Evolutionary conservation across 257 asterid genomes (phyloP).

Genomic region (Solanum clarkiae): DNA sequence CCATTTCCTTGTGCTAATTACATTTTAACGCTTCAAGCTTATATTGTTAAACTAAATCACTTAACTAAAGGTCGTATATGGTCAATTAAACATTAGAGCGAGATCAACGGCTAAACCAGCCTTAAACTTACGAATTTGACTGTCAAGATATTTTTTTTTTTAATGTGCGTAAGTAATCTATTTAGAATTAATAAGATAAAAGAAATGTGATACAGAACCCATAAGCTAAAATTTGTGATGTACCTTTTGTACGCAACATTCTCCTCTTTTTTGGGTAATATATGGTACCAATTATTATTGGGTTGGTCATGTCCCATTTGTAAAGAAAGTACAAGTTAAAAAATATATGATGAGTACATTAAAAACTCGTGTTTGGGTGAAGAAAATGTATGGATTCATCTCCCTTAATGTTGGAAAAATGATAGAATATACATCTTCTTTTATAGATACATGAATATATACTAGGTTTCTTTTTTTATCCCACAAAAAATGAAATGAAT

Average conservation of each 20-base stretch:
- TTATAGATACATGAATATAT: not conserved
- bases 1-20: not conserved
- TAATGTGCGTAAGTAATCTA: not conserved
- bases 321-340: not conserved
- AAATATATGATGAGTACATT: not conserved
- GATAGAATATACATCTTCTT: not conserved
- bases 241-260: fast-evolving
- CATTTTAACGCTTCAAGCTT: too few relatives aligned
- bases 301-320: not conserved
- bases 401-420: not conserved
- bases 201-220: not conserved
- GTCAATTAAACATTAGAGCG: not conserved
- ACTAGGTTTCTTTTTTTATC: not conserved
- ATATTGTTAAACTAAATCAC: too few relatives aligned
- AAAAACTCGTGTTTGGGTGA: not conserved
- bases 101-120: not conserved
- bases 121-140: not conserved
- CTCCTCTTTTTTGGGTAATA: not conserved
- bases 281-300: not conserved
- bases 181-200: not conserved
- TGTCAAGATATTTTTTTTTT: too few relatives aligned
- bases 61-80: not conserved
- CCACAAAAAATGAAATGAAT: not conserved
- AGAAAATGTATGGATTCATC: not conserved
- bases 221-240: not conserved